Conservation (phyloP, 2,329 filamentous ascomycete genomes). For the Alternaria hordeiaustralica region DNA sequence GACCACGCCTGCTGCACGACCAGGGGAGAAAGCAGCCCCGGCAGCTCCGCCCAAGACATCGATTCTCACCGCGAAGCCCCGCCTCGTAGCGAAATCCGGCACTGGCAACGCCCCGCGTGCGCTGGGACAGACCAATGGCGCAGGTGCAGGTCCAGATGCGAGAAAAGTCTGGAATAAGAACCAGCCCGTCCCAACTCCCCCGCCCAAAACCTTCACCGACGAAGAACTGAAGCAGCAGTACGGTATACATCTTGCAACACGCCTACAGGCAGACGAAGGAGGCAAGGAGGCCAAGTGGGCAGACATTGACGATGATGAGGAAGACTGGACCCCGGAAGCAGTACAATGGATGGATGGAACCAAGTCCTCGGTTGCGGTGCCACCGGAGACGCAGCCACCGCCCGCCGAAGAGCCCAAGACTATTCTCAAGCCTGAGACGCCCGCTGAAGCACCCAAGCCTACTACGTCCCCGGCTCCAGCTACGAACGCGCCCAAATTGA, state of each 20-base stretch:
- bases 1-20: constrained; percentile 58
- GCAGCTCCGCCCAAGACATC: constrained; percentile 53
- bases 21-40: constrained; percentile 61
- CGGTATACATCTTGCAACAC: constrained; percentile 82
- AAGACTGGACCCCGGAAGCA: constrained; percentile 84
- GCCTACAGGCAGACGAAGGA: constrained; percentile 74
- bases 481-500: constrained; percentile 45
- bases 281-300: constrained; percentile 85
- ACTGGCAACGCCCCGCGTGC: constrained; percentile 61
- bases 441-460: constrained; percentile 50
- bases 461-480: constrained; percentile 20
- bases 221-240: constrained; percentile 85
- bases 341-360: constrained; percentile 91
- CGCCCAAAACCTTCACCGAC: constrained; percentile 82
- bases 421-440: constrained; percentile 28
- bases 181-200: constrained; percentile 73
- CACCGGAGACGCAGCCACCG: constrained; percentile 46
- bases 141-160: constrained; percentile 69
- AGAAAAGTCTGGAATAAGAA: constrained; percentile 90
- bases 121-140: constrained; percentile 64
- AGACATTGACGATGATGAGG: constrained; percentile 87
- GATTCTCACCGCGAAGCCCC: constrained; percentile 66
- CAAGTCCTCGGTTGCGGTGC: constrained; percentile 74
- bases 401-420: constrained; percentile 38
- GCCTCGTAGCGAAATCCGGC: constrained; percentile 77